These are phyloP conservation scores for Paramarasmius palmivorus DNA, from an alignment of 1,284 basidiomycete species.

Conservation along the genomic window DNA sequence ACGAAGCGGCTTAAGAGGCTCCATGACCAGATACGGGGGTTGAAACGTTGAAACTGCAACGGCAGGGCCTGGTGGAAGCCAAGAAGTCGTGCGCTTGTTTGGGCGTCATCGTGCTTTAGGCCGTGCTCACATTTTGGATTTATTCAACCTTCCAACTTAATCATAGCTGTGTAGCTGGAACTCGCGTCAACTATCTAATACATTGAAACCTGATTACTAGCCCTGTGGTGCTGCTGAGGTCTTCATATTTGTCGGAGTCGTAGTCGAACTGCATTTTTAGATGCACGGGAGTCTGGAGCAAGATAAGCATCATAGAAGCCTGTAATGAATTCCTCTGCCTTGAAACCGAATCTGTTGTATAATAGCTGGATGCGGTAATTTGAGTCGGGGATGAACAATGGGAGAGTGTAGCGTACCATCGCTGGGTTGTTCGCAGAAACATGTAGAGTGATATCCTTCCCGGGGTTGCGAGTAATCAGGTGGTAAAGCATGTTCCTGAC, in stretches of 20 bases:
- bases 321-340: conserved; percentile 77
- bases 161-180: no score
- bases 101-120: no score
- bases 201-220: no score
- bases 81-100: no score
- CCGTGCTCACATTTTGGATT: no score
- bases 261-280: conserved; percentile 76
- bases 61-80: no score
- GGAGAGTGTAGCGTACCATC: conserved; percentile 48
- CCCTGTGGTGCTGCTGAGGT: no score
- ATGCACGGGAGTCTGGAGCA: conserved; percentile 60
- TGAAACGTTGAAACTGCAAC: no score
- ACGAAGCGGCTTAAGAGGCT: neutral
- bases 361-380: conserved; percentile 49
- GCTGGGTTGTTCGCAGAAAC: conserved; percentile 79
- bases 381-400: conserved; percentile 1
- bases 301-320: conserved; percentile 80
- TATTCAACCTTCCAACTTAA: no score
- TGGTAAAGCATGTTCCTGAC: conserved; percentile 73
- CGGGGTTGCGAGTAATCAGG: conserved; percentile 66
- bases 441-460: conserved; percentile 74
- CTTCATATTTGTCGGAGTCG: conserved; percentile 29
- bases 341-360: conserved; percentile 83
- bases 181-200: no score
- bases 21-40: no score